These are phyloP conservation scores for Fusarium hainanense DNA, from an alignment of 2,329 filamentous ascomycete species.

Conservation along the genomic window DNA sequence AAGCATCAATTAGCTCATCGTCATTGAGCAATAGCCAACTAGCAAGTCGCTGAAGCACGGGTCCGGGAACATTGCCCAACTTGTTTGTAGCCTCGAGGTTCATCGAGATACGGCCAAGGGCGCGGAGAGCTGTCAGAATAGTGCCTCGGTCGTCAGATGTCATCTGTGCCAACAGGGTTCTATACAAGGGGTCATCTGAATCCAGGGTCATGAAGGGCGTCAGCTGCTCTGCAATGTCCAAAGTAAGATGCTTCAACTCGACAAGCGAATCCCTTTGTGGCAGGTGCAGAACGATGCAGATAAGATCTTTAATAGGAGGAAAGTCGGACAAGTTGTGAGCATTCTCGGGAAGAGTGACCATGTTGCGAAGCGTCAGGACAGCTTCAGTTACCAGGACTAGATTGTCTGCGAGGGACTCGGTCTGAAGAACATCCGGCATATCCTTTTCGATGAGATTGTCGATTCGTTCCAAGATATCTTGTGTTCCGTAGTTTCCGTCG, in stretches of 20 bases:
- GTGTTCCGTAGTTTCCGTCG: constrained; percentile 62
- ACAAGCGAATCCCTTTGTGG: constrained; percentile 77
- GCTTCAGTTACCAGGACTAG: constrained; percentile 87
- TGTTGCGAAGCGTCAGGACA: constrained; percentile 88
- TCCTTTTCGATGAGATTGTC: constrained; percentile 68
- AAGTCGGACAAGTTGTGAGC: constrained; percentile 82
- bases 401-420: constrained; percentile 75
- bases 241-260: constrained; percentile 89
- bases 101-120: constrained; percentile 89
- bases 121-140: constrained; percentile 82
- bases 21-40: constrained; percentile 86
- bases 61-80: constrained; percentile 75
- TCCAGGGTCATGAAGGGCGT: constrained; percentile 82
- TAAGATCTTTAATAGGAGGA: constrained; percentile 79
- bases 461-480: constrained; percentile 73
- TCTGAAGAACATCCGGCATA: constrained; percentile 76
- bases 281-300: constrained; percentile 84
- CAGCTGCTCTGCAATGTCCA: constrained; percentile 92
- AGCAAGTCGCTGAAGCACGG: constrained; percentile 73
- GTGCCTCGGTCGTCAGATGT: constrained; percentile 80
- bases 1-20: constrained; percentile 88
- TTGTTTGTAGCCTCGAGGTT: constrained; percentile 83
- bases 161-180: constrained; percentile 73
- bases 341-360: constrained; percentile 94
- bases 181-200: constrained; percentile 81